A percentile compares a stretch with the other conserved stretches of the same genome.
phyloP scores from a whole-genome alignment of 1,284 basidiomycete genomes.

The Athelia sp. region DNA sequence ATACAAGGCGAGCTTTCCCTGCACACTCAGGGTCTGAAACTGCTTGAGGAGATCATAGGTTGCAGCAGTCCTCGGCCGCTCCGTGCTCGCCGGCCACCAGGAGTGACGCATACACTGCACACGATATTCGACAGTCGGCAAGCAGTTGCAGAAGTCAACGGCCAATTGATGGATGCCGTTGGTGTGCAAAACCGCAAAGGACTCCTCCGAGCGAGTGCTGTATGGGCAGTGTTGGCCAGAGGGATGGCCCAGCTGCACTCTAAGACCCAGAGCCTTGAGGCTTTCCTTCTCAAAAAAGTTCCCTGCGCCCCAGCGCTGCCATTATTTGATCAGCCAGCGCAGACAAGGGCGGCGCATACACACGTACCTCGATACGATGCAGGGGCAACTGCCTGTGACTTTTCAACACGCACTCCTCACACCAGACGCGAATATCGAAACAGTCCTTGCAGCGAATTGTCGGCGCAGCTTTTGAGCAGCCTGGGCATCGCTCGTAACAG shows the following conservation, averaged over 20 bases:
- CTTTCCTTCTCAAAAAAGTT: neutral
- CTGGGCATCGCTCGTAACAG: neutral
- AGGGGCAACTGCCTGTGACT: neutral
- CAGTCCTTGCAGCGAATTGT: neutral
- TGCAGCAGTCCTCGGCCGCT: neutral
- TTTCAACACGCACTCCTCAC: neutral
- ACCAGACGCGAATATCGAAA: neutral
- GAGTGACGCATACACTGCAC: slow-evolving; percentile 6
- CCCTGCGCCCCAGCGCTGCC: neutral
- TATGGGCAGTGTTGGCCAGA: neutral
- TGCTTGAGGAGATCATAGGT: neutral
- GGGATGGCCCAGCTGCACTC: slow-evolving; percentile 1
- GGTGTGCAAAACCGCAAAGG: slow-evolving; percentile 1
- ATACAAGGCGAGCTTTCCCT: neutral
- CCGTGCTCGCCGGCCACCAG: neutral
- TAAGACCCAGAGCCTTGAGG: neutral
- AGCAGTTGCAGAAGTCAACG: slow-evolving; percentile 5
- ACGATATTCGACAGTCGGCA: neutral
- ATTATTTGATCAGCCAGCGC: neutral
- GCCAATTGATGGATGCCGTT: slow-evolving; percentile 1
- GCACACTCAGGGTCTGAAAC: neutral
- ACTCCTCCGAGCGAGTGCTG: neutral
- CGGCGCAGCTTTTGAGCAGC: neutral
- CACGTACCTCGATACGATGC: slow-evolving; percentile 1
- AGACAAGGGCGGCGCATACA: neutral